Evolutionary conservation across 305 asterid species (phyloP).

Genomic region (Fraxinus velutina): DNA sequence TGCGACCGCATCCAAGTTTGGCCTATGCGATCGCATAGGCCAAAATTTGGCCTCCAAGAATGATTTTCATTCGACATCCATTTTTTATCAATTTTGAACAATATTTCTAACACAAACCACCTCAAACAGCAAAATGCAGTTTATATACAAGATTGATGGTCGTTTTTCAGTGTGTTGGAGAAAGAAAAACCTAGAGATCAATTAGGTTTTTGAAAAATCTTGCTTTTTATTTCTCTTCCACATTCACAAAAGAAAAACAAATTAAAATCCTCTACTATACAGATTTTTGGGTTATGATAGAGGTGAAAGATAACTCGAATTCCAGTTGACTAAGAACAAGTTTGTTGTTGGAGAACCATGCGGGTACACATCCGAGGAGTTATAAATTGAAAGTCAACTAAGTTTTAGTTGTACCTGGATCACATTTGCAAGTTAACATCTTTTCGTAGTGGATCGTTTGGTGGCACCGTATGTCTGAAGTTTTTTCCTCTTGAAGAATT

Average conservation of each 20-base stretch:
- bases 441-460: neutral
- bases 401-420: neutral
- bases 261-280: neutral
- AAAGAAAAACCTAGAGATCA: neutral
- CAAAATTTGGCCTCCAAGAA: too few relatives aligned
- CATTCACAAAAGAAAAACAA: neutral
- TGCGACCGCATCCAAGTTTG: too few relatives aligned
- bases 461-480: neutral
- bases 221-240: neutral
- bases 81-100: too few relatives aligned
- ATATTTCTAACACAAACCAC: neutral
- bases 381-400: neutral
- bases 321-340: neutral
- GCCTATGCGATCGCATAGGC: too few relatives aligned
- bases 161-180: neutral
- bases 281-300: neutral
- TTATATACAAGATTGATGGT: neutral
- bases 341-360: neutral
- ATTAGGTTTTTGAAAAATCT: neutral
- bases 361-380: neutral
- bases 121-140: neutral
- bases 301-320: neutral
- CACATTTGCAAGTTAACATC: neutral
- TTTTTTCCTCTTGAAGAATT: neutral
- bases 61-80: too few relatives aligned